phyloP scores from a whole-genome alignment of 495 filamentous ascomycete genomes.

The Hyaloscypha variabilis region DNA sequence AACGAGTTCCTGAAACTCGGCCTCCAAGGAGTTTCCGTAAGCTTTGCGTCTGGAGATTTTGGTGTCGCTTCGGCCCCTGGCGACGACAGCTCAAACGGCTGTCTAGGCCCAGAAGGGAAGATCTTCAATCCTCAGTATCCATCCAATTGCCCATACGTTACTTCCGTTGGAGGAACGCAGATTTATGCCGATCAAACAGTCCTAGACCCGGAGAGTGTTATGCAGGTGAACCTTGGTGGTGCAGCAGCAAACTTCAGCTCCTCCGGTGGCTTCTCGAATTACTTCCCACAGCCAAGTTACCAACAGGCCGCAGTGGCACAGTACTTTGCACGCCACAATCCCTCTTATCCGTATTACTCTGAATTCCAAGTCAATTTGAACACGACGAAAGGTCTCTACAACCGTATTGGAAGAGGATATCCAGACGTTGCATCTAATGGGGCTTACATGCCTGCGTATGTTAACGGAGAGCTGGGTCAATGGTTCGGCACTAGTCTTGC shows the following conservation, averaged over 20 bases:
- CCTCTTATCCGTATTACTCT: constrained; percentile 23
- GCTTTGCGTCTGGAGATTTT: constrained; percentile 41
- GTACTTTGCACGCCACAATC: constrained; percentile 7
- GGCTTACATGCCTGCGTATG: constrained; percentile 33
- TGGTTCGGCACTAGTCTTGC: constrained; percentile 44
- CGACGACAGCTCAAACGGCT: constrained; percentile 18
- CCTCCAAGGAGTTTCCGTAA: constrained; percentile 39
- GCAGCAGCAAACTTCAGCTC: constrained; percentile 8
- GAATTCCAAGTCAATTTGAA: constrained; percentile 25
- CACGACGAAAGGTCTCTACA: constrained; percentile 27
- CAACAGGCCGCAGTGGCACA: not conserved
- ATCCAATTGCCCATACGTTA: constrained; percentile 42
- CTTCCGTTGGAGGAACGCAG: constrained; percentile 42
- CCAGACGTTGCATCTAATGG: constrained; percentile 68
- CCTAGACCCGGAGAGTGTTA: constrained; percentile 29
- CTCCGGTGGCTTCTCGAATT: not conserved
- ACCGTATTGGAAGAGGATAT: constrained; percentile 48
- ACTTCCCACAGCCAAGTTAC: constrained; percentile 2
- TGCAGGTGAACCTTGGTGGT: constrained; percentile 14
- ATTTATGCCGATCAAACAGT: constrained; percentile 27
- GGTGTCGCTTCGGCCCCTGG: constrained; percentile 35
- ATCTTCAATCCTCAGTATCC: constrained; percentile 44
- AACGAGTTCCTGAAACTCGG: constrained; percentile 51
- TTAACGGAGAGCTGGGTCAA: constrained; percentile 5
- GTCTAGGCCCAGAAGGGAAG: constrained; percentile 19